Conservation (phyloP, 495 filamentous ascomycete species). For the Tirmania nivea region DNA sequence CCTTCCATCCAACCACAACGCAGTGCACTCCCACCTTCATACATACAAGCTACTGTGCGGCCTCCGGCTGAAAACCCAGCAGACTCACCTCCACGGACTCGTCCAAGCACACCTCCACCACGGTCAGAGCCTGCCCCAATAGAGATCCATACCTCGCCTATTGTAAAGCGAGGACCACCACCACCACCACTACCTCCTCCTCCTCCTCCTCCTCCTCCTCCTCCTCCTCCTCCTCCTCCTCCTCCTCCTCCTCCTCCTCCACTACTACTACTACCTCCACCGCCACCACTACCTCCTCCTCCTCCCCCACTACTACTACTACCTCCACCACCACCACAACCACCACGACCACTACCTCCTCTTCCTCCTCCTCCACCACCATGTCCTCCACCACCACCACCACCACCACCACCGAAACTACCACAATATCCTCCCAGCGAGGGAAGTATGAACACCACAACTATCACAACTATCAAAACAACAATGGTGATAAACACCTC, state of each 20-base stretch:
- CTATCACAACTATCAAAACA: no score
- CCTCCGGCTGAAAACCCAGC: background rate
- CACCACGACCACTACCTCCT: no score
- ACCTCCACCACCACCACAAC: background rate
- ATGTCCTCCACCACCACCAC: background rate
- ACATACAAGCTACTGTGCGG: background rate
- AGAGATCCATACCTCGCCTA: no score
- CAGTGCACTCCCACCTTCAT: background rate
- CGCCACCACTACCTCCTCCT: background rate
- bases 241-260: background rate
- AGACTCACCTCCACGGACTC: background rate
- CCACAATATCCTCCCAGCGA: background rate
- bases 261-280: background rate
- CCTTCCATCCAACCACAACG: background rate
- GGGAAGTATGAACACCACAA: no score
- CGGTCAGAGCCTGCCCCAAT: no score
- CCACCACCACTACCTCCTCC: background rate
- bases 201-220: background rate
- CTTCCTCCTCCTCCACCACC: no score
- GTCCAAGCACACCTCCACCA: no score
- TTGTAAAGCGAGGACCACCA: background rate
- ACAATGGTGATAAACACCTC: no score
- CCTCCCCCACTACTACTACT: background rate
- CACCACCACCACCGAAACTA: background rate
- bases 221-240: background rate